Evolutionary conservation across 345 rosid species (phyloP).

Genomic region (Psidium friedrichsthalianum): DNA sequence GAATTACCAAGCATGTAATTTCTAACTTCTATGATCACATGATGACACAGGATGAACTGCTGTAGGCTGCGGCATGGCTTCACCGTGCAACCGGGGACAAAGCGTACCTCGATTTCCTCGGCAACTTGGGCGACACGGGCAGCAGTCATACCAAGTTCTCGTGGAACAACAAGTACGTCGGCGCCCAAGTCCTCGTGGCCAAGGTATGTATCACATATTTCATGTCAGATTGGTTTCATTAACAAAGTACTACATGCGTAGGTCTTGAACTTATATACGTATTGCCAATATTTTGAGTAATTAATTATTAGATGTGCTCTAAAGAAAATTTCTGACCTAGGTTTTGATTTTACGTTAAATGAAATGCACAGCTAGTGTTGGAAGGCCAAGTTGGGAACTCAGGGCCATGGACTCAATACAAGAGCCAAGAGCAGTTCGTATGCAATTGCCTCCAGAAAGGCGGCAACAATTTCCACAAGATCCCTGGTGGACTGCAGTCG

Average conservation of each 20-base stretch:
- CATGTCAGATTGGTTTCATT: not conserved
- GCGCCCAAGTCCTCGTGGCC: constrained; percentile 22
- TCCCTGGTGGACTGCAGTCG: constrained; percentile 25
- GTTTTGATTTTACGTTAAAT: not conserved
- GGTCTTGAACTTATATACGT: not conserved
- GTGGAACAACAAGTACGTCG: constrained; percentile 25
- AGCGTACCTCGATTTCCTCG: constrained; percentile 11
- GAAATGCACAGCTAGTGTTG: constrained; percentile 10
- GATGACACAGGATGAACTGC: constrained; percentile 16
- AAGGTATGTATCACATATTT: constrained; percentile 4
- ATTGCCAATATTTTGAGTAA: not conserved
- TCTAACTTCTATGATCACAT: not conserved
- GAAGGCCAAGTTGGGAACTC: not conserved
- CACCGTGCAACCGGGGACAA: constrained; percentile 16
- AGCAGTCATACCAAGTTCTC: constrained; percentile 17
- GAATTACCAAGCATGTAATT: not conserved
- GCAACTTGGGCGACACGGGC: not conserved
- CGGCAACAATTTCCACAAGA: constrained; percentile 14
- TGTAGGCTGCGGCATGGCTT: constrained; percentile 46
- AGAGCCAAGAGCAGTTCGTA: constrained; percentile 35
- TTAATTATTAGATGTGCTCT: not conserved
- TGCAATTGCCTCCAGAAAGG: constrained; percentile 40
- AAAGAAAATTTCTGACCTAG: not conserved
- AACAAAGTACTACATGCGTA: not conserved
- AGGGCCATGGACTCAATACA: constrained; percentile 13